These are phyloP conservation scores for Marasmius sp. DNA, from an alignment of 1,284 basidiomycete species.

Conservation along the genomic window DNA sequence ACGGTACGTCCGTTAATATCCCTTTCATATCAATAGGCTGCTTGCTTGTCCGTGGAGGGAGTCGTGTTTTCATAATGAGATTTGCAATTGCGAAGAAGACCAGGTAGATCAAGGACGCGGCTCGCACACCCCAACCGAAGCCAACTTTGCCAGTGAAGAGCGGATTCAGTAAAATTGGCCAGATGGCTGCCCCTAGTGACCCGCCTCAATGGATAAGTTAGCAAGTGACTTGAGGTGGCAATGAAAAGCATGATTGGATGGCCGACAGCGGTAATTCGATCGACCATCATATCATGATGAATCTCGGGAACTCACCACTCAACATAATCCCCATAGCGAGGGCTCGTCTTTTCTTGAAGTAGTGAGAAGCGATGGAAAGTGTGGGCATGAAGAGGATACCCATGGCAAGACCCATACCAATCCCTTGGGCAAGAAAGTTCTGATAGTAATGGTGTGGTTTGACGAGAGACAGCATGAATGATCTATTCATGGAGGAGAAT, in stretches of 20 bases:
- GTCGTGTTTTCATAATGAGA: slow-evolving; percentile 24
- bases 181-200: slow-evolving; percentile 31
- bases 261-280: neutral
- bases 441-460: slow-evolving; percentile 26
- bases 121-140: slow-evolving; percentile 30
- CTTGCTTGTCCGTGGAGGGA: slow-evolving; percentile 12
- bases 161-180: slow-evolving; percentile 38
- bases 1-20: slow-evolving; percentile 20
- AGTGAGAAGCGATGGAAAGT: slow-evolving; percentile 30
- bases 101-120: slow-evolving; percentile 18
- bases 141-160: slow-evolving; percentile 26
- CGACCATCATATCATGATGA: neutral
- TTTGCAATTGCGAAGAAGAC: slow-evolving; percentile 20
- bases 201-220: slow-evolving; percentile 16
- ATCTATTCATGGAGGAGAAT: neutral
- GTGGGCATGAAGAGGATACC: slow-evolving; percentile 32
- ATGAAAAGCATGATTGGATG: neutral
- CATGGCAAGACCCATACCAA: slow-evolving; percentile 32
- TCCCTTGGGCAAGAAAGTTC: slow-evolving; percentile 30
- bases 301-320: slow-evolving; percentile 20
- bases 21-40: slow-evolving; percentile 7
- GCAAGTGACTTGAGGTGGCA: neutral
- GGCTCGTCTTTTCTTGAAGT: slow-evolving; percentile 32
- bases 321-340: slow-evolving; percentile 36
- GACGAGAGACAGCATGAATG: slow-evolving; percentile 23